Base-by-base conservation (phyloP, 305 asterid genomes). In the Andrographis paniculata region DNA sequence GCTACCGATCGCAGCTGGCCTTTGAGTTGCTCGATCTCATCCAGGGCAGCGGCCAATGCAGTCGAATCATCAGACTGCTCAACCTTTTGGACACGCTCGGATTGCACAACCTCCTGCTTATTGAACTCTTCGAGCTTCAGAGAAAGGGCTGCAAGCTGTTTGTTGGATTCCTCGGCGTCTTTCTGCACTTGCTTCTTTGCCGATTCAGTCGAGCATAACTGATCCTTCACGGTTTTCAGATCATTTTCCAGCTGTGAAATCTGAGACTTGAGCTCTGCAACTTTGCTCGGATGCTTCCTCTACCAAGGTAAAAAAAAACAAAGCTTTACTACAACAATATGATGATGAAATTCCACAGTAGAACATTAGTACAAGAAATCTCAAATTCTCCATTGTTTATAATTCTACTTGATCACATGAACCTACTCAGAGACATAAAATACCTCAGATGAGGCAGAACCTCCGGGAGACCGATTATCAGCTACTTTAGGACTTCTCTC, bases 221-320 rank as follows among this genome's bases (percentile, higher is more conserved):
- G 83, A 58, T 82, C 91, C 69, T 79, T 81, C n/a, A 76, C 86
- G 28, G 27, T 65, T 61, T 80, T 65, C 50, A 92, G 87, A 58
- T 92, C 99, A 52, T 70, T 71, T 70, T 87, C 84, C 8, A 92
- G 97, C 67, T 70, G 77, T 55, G 86, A 73, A 39, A 92, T 64
- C 72, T 77, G 91, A 40, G 68, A 55, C 73, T 92, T 95, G 23
- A 84, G 82, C 30, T 87, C 94, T 20, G 75, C 54, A 60, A 71
- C 86, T 66, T 60, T 73, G 62, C 72, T 62, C 8, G 70, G 56
- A 1, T 64, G 72, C 77, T 75, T 77, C 68, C 68, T 85, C 93
- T 81, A 76, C 54, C 17, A 19, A 64, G 11, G 13, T 55, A 24
- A 17, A 4, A 38, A 43, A 52, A 53, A 19, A 6, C 38, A 33